A percentile compares a stretch with the other conserved stretches of the same genome.
Evolutionary conservation across 208 protist species (phyloP).

Genomic region (Trypanosoma congolense): DNA sequence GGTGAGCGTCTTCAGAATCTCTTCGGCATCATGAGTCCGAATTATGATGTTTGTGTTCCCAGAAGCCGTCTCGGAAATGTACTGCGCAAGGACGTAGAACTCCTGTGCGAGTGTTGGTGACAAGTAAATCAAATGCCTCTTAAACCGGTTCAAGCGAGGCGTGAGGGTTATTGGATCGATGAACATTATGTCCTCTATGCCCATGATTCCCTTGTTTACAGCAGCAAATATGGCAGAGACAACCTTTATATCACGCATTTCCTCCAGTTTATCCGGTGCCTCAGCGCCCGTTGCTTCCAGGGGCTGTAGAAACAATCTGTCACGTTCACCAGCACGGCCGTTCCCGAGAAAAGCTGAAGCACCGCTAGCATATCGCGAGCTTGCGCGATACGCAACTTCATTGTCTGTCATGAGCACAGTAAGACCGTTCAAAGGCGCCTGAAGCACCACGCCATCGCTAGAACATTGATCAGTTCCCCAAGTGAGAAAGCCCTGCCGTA

Average conservation of each 20-base stretch:
- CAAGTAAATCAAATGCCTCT: background rate
- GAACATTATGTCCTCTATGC: background rate
- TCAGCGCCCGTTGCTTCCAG: background rate
- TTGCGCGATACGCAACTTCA: background rate
- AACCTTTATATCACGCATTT: background rate
- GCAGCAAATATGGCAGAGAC: background rate
- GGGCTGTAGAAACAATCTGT: background rate
- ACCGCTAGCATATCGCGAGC: background rate
- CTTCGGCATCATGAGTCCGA: background rate
- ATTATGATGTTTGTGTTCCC: background rate
- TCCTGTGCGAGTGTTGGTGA: conserved; percentile 11
- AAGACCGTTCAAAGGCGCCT: background rate
- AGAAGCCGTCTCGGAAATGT: background rate
- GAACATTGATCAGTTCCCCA: background rate
- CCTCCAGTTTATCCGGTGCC: background rate
- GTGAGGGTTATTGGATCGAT: conserved; percentile 1
- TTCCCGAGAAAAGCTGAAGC: background rate
- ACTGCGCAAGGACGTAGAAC: background rate
- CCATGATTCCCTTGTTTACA: background rate
- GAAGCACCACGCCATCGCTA: background rate
- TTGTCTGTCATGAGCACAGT: background rate
- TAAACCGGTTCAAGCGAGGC: background rate
- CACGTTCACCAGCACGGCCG: background rate
- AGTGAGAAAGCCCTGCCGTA: background rate
- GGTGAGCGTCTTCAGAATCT: background rate